Percentiles rank a stretch among this genome's conserved stretches.
These are phyloP conservation scores for Harrya chromipes DNA, from an alignment of 768 basidiomycete genomes.

Conservation along the genomic window DNA sequence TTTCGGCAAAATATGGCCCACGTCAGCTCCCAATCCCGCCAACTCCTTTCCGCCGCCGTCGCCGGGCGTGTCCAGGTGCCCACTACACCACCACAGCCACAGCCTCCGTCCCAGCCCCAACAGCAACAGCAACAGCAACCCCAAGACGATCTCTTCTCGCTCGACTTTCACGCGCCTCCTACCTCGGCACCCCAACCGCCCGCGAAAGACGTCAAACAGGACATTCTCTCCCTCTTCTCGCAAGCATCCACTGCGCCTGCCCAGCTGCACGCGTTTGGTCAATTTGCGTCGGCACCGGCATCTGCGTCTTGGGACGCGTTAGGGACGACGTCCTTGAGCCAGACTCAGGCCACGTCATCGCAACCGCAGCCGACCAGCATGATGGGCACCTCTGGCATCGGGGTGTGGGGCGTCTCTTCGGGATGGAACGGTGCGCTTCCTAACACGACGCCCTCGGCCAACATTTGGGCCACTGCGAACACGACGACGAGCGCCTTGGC, in stretches of 20 bases:
- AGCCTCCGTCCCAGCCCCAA: slow-evolving; percentile 14
- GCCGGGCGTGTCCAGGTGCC: slow-evolving; percentile 17
- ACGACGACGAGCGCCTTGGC: slow-evolving; percentile 3
- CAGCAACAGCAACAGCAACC: slow-evolving; percentile 34
- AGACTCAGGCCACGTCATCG: slow-evolving; percentile 18
- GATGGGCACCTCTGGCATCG: slow-evolving; percentile 51
- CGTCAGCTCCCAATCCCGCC: slow-evolving; percentile 25
- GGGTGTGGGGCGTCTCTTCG: slow-evolving; percentile 64
- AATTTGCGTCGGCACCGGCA: slow-evolving; percentile 30
- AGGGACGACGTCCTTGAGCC: slow-evolving; percentile 15
- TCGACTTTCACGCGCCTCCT: slow-evolving; percentile 76
- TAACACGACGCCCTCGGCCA: slow-evolving; percentile 23
- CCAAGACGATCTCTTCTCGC: slow-evolving; percentile 71
- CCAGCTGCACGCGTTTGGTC: slow-evolving; percentile 35
- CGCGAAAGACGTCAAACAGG: slow-evolving; percentile 75
- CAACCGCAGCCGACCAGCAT: slow-evolving; percentile 43
- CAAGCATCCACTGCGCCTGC: slow-evolving; percentile 32
- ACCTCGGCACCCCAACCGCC: slow-evolving; percentile 31
- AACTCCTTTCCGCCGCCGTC: slow-evolving; percentile 40
- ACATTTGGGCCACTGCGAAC: slow-evolving; percentile 35
- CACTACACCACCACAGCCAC: slow-evolving; percentile 8
- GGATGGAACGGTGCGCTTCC: slow-evolving; percentile 50
- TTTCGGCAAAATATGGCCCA: slow-evolving; percentile 15
- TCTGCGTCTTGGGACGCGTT: slow-evolving; percentile 27
- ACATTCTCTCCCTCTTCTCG: slow-evolving; percentile 83